Base-by-base conservation (phyloP, 2,329 filamentous ascomycete species). In the Monilinia polystroma region DNA sequence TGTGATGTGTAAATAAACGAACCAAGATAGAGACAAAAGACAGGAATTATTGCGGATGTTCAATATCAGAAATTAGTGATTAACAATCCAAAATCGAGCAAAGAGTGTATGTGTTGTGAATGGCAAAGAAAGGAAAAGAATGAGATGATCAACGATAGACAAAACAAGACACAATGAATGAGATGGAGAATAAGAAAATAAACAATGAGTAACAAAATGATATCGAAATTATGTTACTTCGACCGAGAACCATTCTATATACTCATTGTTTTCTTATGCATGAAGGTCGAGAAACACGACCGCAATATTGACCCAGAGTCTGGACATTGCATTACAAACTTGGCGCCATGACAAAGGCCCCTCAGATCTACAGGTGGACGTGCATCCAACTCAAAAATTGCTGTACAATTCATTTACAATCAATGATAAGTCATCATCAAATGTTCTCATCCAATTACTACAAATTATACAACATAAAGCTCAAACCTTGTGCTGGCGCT, bases 71-170 rank as follows among this genome's bases (percentile, higher is more conserved):
- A 51, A 51, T 51, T 23, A 60, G 26, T 38, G 29, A 60, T 60
- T 60, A 51, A 49, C 18, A 49, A 38, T 23, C 32, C 53, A 16
- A 11, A 23, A 23, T 4, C 10, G 12, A 26, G 29, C 58, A 60
- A 60, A 51, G 58, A 60, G 38, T 38, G 45, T 55, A 35, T 23
- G 23, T 23, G 23, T 60, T 51, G 29, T 38, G 45, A 60, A 60
- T 20, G 47, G 20, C 2, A 23, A 38, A 51, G 20, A 38, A 49
- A 38, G 26, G n/a, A 38, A 51, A 51, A 8, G 20, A 60, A 51
- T 23, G 45, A 60, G 38, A 60, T 41, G 8, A 41, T 60, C 58
- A 60, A 60, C 32, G n/a, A 60, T 23, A 51, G 58, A 51, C 58
- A 51, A 59, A 43, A 35, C 26, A 49, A 8, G 45, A 51, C 11